phyloP scores from a whole-genome alignment of 805 yeast species.

The Kodamaea lidongshanica region DNA sequence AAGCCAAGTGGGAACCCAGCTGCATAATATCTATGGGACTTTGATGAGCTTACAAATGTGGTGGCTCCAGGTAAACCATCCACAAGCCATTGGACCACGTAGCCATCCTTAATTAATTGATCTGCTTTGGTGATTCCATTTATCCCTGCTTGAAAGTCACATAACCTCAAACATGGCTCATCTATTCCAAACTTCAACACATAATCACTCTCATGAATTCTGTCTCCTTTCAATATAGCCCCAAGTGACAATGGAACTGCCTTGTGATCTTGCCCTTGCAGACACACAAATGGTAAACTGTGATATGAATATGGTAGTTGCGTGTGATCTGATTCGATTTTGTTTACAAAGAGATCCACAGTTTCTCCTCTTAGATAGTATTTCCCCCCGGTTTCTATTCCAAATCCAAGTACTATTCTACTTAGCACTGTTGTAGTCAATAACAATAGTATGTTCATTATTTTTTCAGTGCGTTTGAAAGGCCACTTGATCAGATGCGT shows the following conservation, averaged over 20 bases:
- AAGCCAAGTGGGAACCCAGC: conserved; percentile 85
- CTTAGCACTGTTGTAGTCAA: conserved; percentile 1
- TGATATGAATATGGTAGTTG: conserved; percentile 73
- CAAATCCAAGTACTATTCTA: conserved; percentile 9
- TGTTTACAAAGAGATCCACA: conserved; percentile 68
- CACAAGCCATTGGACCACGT: conserved; percentile 76
- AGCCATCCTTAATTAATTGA: conserved; percentile 58
- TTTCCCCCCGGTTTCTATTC: conserved; percentile 28
- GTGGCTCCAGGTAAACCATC: conserved; percentile 89
- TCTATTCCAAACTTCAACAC: conserved; percentile 60
- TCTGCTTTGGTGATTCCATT: conserved; percentile 50
- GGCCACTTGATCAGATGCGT: too few relatives aligned
- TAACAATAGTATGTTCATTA: conserved; percentile 7
- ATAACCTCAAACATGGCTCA: conserved; percentile 56
- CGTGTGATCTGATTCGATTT: conserved; percentile 71
- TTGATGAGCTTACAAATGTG: conserved; percentile 56
- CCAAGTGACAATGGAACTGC: conserved; percentile 66
- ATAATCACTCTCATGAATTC: conserved; percentile 72
- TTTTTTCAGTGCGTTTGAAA: too few relatives aligned
- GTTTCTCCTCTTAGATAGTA: conserved; percentile 46
- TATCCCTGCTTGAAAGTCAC: conserved; percentile 57
- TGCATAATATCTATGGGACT: conserved; percentile 64
- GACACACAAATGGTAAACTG: conserved; percentile 76
- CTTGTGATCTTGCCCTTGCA: conserved; percentile 47
- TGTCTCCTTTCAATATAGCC: conserved; percentile 74